Evolutionary conservation across 2,329 filamentous ascomycete species (phyloP).

Genomic region (Colletotrichum sp.): DNA sequence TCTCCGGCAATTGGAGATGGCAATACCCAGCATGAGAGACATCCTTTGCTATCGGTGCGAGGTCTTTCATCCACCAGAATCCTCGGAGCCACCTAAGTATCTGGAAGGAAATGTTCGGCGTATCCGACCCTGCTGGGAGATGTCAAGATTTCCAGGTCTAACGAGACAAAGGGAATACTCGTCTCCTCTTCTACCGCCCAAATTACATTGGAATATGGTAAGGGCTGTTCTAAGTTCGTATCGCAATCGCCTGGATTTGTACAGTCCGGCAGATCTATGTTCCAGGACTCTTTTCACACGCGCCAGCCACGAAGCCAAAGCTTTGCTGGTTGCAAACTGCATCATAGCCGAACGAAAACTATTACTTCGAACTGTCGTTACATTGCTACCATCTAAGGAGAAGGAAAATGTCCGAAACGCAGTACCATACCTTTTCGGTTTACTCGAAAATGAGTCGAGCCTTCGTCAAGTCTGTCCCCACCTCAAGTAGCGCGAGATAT

Average conservation of each 20-base stretch:
- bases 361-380: not conserved
- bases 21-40: rapidly evolving
- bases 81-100: not conserved
- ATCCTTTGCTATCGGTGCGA: not conserved
- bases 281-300: rapidly evolving
- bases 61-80: not conserved
- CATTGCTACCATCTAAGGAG: rapidly evolving
- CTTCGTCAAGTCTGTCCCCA: rapidly evolving
- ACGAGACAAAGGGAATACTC: too few species aligned
- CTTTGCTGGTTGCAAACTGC: rapidly evolving
- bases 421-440: rapidly evolving
- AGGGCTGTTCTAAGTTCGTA: rapidly evolving
- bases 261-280: not conserved
- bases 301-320: rapidly evolving
- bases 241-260: rapidly evolving
- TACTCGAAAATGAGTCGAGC: rapidly evolving
- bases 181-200: not conserved
- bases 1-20: rapidly evolving
- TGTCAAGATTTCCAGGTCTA: too few species aligned
- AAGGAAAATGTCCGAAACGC: rapidly evolving
- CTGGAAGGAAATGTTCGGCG: rapidly evolving
- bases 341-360: rapidly evolving
- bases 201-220: not conserved
- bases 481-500: rapidly evolving
- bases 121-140: not conserved